Evolutionary conservation across 148 eudicot species (phyloP).

Genomic region (Vaccinium vitisidaea): DNA sequence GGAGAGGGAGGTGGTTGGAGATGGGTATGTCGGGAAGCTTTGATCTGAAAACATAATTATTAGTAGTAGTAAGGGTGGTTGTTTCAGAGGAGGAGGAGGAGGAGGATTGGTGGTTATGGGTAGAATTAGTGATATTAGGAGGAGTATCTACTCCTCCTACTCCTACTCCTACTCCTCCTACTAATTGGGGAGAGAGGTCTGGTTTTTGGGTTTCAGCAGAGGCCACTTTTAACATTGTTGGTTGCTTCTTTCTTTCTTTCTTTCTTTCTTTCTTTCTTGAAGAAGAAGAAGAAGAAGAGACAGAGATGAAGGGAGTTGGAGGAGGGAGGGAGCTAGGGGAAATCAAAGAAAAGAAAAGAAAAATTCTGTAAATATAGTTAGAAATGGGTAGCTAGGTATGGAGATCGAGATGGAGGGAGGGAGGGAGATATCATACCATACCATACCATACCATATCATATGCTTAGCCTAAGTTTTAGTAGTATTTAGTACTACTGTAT

Average conservation of each 20-base stretch:
- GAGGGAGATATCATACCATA: too few species aligned
- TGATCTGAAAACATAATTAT: conserved; percentile 29
- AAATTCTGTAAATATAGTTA: background rate
- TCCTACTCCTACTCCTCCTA: too few species aligned
- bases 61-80: too few species aligned
- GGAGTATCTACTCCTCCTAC: too few species aligned
- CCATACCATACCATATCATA: too few species aligned
- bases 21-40: conserved; percentile 41
- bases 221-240: conserved; percentile 23
- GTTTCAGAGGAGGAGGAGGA: background rate
- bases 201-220: conserved; percentile 21
- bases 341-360: background rate
- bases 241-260: background rate
- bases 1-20: conserved; percentile 32
- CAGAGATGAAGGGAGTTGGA: background rate
- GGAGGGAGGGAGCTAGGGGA: background rate
- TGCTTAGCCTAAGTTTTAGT: background rate
- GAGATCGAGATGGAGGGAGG: background rate
- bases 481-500: too few species aligned
- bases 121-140: background rate
- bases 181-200: conserved; percentile 11
- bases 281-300: too few species aligned
- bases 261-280: background rate
- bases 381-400: background rate
- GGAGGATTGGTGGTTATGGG: conserved; percentile 13